A percentile compares a stretch with the other conserved stretches of the same genome.
These are phyloP conservation scores for Eucalyptus virginea DNA, from an alignment of 345 rosid genomes.

Conservation along the genomic window DNA sequence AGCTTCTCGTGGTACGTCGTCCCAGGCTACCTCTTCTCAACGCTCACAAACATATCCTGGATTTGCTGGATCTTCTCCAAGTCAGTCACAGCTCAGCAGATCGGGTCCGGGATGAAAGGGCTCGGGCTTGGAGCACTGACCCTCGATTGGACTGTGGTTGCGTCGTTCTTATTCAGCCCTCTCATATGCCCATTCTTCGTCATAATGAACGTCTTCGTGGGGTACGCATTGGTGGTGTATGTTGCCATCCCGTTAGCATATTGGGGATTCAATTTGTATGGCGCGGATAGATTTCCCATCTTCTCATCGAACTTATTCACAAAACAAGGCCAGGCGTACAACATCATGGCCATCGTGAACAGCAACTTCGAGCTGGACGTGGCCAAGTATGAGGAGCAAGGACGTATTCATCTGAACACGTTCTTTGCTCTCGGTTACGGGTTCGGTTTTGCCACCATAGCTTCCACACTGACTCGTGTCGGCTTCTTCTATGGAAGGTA, in stretches of 20 bases:
- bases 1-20: neutral
- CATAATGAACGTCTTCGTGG: neutral
- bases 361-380: neutral
- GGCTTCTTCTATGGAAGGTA: slow-evolving; percentile 6
- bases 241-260: neutral
- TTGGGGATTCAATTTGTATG: neutral
- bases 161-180: slow-evolving; percentile 1
- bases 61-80: slow-evolving; percentile 1
- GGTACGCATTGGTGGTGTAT: neutral
- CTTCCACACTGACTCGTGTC: slow-evolving; percentile 1
- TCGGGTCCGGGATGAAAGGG: neutral
- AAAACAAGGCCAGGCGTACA: neutral
- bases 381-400: neutral
- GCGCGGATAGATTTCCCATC: neutral
- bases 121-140: slow-evolving; percentile 3
- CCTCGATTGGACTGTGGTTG: neutral
- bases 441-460: slow-evolving; percentile 3
- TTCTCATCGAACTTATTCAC: neutral
- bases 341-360: neutral
- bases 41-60: neutral
- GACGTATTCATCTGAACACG: neutral
- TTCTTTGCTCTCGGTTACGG: slow-evolving; percentile 1
- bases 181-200: neutral
- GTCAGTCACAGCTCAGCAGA: slow-evolving; percentile 2
- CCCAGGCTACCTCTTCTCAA: slow-evolving; percentile 3